These are phyloP conservation scores for Nothophytophthora sp. DNA, from an alignment of 352 stramenopile genomes.

Conservation along the genomic window DNA sequence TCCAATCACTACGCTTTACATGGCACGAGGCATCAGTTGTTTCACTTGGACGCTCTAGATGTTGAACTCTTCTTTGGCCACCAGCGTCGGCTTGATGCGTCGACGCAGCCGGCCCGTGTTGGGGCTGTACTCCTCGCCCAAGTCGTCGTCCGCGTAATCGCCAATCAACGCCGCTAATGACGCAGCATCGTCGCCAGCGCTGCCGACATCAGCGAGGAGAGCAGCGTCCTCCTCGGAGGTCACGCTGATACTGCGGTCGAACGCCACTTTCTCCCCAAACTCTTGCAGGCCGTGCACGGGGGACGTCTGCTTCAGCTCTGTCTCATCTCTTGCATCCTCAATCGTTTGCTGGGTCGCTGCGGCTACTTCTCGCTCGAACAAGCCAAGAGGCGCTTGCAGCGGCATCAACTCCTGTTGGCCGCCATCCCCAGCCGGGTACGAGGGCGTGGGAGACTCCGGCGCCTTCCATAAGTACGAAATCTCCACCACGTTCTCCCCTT, in stretches of 20 bases:
- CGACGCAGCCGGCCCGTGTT: constrained; percentile 36
- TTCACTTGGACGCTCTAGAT: too few relatives aligned
- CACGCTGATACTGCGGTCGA: constrained; percentile 37
- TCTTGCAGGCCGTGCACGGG: constrained; percentile 31
- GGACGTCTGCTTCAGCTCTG: constrained; percentile 20
- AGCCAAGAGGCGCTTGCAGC: constrained; percentile 14
- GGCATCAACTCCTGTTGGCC: constrained; percentile 18
- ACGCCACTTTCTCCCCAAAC: constrained; percentile 45
- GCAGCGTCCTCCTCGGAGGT: constrained; percentile 10
- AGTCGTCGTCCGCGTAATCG: constrained; percentile 21
- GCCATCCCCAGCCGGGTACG: constrained; percentile 11
- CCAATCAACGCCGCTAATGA: constrained; percentile 20
- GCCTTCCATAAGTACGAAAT: constrained; percentile 65
- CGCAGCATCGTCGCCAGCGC: too few relatives aligned
- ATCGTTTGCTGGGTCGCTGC: constrained; percentile 13
- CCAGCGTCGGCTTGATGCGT: constrained; percentile 53
- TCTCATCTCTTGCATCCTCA: constrained; percentile 13
- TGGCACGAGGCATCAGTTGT: too few relatives aligned
- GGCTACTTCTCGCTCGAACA: constrained; percentile 27
- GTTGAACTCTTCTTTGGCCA: constrained; percentile 58
- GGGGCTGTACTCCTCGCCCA: constrained; percentile 28
- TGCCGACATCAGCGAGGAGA: too few relatives aligned
- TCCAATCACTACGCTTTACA: too few relatives aligned
- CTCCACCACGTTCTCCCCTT: constrained; percentile 71
- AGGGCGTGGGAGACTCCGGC: neutral